Evolutionary conservation across 306 rosid genomes (phyloP).

Genomic region (Medicago truncatula): DNA sequence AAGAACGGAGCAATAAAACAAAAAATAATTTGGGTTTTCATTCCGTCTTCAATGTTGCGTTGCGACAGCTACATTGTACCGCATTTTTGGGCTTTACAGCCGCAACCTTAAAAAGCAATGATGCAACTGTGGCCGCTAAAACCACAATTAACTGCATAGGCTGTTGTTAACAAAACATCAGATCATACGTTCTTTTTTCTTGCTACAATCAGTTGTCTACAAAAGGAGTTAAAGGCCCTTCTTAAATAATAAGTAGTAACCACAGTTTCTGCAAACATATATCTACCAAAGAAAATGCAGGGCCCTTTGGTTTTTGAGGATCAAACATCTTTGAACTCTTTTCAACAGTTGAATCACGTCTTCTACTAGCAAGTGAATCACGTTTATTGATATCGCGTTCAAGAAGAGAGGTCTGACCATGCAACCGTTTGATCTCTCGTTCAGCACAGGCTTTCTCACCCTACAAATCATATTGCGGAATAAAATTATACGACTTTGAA

Average conservation of each 20-base stretch:
- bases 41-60: background rate
- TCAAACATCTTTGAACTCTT: conserved; percentile 67
- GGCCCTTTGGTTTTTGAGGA: conserved; percentile 62
- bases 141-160: background rate
- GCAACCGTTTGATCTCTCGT: conserved; percentile 77
- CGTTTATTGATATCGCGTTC: conserved; percentile 80
- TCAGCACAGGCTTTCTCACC: conserved; percentile 82
- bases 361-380: conserved; percentile 79
- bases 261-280: conserved; percentile 34
- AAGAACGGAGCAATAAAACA: background rate
- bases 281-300: conserved; percentile 56
- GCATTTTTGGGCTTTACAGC: background rate
- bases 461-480: conserved; percentile 52
- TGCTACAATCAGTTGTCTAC: conserved; percentile 1
- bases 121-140: background rate
- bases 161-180: conserved; percentile 8
- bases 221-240: conserved; percentile 4
- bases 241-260: conserved; percentile 42
- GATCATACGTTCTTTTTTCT: background rate
- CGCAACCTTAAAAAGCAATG: background rate
- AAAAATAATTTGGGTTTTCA: background rate
- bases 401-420: conserved; percentile 79
- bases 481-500: conserved; percentile 29
- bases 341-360: conserved; percentile 69
- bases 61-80: background rate